Percentiles rank a stretch among this genome's conserved stretches.
phyloP scores from a whole-genome alignment of 2,329 filamentous ascomycete species.

The Exophiala calicioides region DNA sequence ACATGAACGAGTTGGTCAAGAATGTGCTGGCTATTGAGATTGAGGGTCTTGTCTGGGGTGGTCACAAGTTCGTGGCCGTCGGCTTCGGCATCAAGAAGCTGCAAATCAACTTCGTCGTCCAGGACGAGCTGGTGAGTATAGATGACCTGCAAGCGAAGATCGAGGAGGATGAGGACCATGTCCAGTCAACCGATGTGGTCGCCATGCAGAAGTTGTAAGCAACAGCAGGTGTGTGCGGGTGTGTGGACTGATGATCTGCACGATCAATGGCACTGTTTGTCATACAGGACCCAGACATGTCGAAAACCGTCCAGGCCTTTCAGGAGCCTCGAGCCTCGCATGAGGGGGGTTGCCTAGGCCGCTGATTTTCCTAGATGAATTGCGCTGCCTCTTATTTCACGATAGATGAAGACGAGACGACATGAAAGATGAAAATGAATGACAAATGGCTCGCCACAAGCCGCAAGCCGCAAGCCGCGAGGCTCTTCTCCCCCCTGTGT shows the following conservation, averaged over 20 bases:
- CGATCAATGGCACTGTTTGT: background rate
- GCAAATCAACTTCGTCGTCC: constrained; percentile 95
- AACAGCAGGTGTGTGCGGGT: background rate
- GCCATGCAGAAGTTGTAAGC: constrained; percentile 65
- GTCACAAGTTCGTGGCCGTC: constrained; percentile 81
- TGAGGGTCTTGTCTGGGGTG: constrained; percentile 96
- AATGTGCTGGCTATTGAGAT: constrained; percentile 80
- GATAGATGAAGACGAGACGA: constrained; percentile 9
- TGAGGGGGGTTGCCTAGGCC: background rate
- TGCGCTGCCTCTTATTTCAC: constrained; percentile 10
- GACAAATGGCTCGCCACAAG: no score
- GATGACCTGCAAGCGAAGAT: constrained; percentile 87
- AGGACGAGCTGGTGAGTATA: constrained; percentile 92
- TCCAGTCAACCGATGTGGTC: constrained; percentile 89
- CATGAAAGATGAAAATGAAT: constrained; percentile 22
- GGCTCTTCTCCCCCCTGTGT: no score
- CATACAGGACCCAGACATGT: constrained; percentile 8
- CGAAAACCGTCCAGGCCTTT: constrained; percentile 4
- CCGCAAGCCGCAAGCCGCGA: no score
- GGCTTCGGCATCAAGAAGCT: constrained; percentile 99
- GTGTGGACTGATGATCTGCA: background rate
- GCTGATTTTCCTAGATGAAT: constrained; percentile 6
- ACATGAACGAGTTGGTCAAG: constrained; percentile 79
- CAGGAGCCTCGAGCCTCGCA: constrained; percentile 10
- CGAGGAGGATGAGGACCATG: constrained; percentile 84